Evolutionary conservation across 352 stramenopile genomes (phyloP).

Genomic region (Peronospora destructor): DNA sequence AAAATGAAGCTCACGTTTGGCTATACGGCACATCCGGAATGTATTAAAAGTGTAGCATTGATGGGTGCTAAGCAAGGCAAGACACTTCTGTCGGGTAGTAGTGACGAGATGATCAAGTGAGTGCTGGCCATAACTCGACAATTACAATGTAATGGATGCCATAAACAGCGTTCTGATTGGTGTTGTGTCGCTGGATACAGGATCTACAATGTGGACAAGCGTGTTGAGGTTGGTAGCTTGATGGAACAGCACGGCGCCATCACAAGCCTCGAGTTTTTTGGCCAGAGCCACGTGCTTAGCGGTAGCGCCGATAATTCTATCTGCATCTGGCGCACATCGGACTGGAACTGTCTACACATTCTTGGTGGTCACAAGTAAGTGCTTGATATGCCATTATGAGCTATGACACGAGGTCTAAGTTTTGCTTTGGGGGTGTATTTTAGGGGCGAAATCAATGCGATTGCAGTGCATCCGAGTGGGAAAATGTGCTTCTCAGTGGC

Average conservation of each 20-base stretch:
- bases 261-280: slow-evolving; percentile 83
- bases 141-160: slow-evolving; percentile 2
- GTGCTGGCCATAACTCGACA: slow-evolving; percentile 3
- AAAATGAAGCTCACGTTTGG: slow-evolving; percentile 84
- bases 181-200: slow-evolving; percentile 15
- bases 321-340: slow-evolving; percentile 84
- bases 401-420: background rate
- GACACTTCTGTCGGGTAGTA: slow-evolving; percentile 72
- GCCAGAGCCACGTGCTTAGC: slow-evolving; percentile 82
- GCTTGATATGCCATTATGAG: background rate
- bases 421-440: background rate
- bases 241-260: slow-evolving; percentile 85
- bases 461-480: slow-evolving; percentile 84
- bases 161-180: background rate
- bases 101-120: slow-evolving; percentile 87
- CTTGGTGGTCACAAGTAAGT: slow-evolving; percentile 82
- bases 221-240: slow-evolving; percentile 77
- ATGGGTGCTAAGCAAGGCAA: slow-evolving; percentile 77
- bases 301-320: slow-evolving; percentile 85
- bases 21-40: slow-evolving; percentile 77
- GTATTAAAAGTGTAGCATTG: slow-evolving; percentile 80
- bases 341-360: slow-evolving; percentile 88
- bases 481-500: slow-evolving; percentile 84
- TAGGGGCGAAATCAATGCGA: slow-evolving; percentile 74
- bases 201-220: slow-evolving; percentile 86